A percentile compares a stretch with the other conserved stretches of the same genome.
These are phyloP conservation scores for Backusella morwellensis DNA, from an alignment of 192 early-diverging fungal genomes.

Conservation along the genomic window DNA sequence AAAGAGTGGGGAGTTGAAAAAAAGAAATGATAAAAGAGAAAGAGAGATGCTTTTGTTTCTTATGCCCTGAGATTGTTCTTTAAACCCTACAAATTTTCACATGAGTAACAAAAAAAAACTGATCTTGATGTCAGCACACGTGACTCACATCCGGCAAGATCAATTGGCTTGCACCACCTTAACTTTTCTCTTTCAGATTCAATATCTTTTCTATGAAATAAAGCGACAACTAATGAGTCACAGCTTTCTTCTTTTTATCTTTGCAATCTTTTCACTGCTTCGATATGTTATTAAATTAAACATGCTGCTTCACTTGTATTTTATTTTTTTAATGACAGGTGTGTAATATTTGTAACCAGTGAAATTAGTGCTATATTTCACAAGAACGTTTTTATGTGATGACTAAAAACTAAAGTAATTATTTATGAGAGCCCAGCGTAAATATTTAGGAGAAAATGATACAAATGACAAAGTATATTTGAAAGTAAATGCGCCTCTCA, in stretches of 20 bases:
- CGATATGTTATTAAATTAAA: neutral
- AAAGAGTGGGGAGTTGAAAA: slow-evolving; percentile 7
- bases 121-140: slow-evolving; percentile 14
- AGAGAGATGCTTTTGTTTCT: slow-evolving; percentile 6
- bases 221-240: neutral
- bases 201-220: neutral
- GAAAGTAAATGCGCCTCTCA: neutral
- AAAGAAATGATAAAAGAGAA: slow-evolving; percentile 3
- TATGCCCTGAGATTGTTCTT: slow-evolving; percentile 8
- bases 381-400: neutral
- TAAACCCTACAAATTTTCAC: slow-evolving; percentile 16
- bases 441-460: neutral
- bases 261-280: neutral
- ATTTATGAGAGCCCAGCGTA: neutral
- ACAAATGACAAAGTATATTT: neutral
- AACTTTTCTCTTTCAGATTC: neutral
- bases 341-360: neutral
- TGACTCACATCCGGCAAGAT: slow-evolving; percentile 3
- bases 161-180: neutral
- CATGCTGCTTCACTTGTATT: neutral
- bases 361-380: neutral
- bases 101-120: slow-evolving; percentile 9
- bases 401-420: neutral
- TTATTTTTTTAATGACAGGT: neutral
- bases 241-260: neutral